A percentile compares a stretch with the other conserved stretches of the same genome.
Evolutionary conservation across 495 filamentous ascomycete genomes (phyloP).

Genomic region (Daldinia caldariorum): DNA sequence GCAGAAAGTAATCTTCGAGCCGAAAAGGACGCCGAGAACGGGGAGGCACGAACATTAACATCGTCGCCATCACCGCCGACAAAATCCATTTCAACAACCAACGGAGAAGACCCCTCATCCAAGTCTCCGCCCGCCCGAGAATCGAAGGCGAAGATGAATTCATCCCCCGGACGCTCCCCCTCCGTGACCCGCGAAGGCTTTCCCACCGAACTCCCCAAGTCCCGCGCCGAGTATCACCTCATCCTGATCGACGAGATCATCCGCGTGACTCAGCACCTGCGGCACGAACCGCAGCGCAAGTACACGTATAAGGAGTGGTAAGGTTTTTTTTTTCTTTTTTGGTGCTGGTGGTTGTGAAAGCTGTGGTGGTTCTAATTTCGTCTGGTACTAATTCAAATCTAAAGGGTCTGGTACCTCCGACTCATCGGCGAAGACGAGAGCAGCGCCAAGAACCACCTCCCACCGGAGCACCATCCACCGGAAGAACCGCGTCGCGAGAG

Average conservation of each 20-base stretch:
- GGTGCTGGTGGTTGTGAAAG: too few relatives aligned
- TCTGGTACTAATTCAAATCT: slow-evolving; percentile 1
- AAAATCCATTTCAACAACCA: not conserved
- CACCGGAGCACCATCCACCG: slow-evolving; percentile 30
- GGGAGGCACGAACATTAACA: slow-evolving; percentile 1
- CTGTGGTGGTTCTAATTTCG: too few relatives aligned
- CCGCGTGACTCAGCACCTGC: slow-evolving; percentile 71
- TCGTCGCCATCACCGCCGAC: not conserved
- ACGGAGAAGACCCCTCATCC: not conserved
- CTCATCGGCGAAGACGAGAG: slow-evolving; percentile 77
- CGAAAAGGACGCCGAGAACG: slow-evolving; percentile 28
- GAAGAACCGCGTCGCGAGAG: slow-evolving; percentile 1
- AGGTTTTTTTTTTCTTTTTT: slow-evolving; percentile 7
- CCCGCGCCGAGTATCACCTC: slow-evolving; percentile 69
- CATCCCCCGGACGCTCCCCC: slow-evolving; percentile 35
- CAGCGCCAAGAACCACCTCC: slow-evolving; percentile 55
- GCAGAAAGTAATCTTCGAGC: slow-evolving; percentile 37
- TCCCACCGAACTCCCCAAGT: slow-evolving; percentile 45
- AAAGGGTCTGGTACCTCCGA: slow-evolving; percentile 71
- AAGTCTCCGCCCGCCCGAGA: slow-evolving; percentile 5
- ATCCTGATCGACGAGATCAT: slow-evolving; percentile 73
- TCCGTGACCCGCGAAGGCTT: slow-evolving; percentile 46
- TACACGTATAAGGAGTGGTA: slow-evolving; percentile 84
- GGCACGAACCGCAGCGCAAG: slow-evolving; percentile 66
- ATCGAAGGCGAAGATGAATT: slow-evolving; percentile 43